Percentiles rank a stretch among this genome's conserved stretches.
Evolutionary conservation across 2,329 filamentous ascomycete genomes (phyloP).

Genomic region (Calonectria ilicicola): DNA sequence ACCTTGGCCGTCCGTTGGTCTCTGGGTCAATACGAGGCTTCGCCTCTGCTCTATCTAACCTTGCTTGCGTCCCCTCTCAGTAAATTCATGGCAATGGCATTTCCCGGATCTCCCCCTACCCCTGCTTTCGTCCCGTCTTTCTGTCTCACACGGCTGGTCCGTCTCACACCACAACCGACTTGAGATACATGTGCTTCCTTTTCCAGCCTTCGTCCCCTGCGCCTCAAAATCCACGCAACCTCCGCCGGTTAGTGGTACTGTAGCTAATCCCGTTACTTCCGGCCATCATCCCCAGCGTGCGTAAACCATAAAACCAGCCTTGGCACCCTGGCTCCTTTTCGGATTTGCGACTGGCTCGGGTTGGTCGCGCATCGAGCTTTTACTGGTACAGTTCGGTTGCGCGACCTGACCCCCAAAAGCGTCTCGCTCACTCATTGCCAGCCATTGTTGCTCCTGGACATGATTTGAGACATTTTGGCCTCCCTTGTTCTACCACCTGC

Average conservation of each 20-base stretch:
- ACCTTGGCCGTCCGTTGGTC: neutral
- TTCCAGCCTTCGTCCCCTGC: constrained; percentile 8
- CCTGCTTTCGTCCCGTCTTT: neutral
- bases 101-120: neutral
- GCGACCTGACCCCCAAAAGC: neutral
- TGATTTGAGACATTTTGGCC: neutral
- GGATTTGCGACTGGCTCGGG: neutral
- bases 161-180: neutral
- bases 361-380: neutral
- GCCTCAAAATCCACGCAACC: constrained; percentile 21
- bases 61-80: neutral
- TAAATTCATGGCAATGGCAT: neutral
- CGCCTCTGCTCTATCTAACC: neutral
- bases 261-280: constrained; percentile 22
- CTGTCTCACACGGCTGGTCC: neutral
- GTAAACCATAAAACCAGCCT: constrained; percentile 9
- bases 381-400: neutral
- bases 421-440: neutral
- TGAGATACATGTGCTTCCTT: neutral
- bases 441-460: neutral
- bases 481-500: neutral
- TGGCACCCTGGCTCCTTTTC: neutral
- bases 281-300: neutral
- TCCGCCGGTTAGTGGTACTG: constrained; percentile 12
- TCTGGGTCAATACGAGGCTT: neutral